phyloP scores from a whole-genome alignment of 345 rosid species.

The Gossypium herbaceum region DNA sequence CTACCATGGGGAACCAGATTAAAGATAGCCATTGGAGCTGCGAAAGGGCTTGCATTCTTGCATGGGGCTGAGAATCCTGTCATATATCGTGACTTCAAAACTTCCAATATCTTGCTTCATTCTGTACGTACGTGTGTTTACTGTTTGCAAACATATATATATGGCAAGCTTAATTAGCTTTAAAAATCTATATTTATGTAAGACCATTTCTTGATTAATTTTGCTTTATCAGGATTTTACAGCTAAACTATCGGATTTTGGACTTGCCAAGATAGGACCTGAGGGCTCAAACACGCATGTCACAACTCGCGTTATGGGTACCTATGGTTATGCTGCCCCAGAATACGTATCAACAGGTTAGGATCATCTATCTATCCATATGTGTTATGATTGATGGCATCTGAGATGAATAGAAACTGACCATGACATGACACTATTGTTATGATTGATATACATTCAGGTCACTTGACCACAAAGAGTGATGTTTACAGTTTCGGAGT shows the following conservation, averaged over 20 bases:
- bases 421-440: background rate
- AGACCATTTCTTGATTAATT: background rate
- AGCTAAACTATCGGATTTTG: constrained; percentile 83
- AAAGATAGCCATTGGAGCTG: constrained; percentile 84
- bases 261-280: constrained; percentile 92
- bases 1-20: constrained; percentile 86
- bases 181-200: background rate
- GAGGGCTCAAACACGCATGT: constrained; percentile 93
- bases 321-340: constrained; percentile 92
- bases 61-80: constrained; percentile 84
- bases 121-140: constrained; percentile 38
- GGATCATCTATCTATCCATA: background rate
- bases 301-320: constrained; percentile 94
- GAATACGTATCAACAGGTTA: constrained; percentile 89
- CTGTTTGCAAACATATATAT: background rate
- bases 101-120: constrained; percentile 82
- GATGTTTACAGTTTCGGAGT: constrained; percentile 92
- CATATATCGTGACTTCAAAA: constrained; percentile 89
- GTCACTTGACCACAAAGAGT: constrained; percentile 85
- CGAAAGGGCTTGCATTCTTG: constrained; percentile 84
- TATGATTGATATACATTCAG: constrained; percentile 31
- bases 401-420: background rate
- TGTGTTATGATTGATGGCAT: background rate
- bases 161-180: too few species aligned
- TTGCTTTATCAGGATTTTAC: constrained; percentile 60